Evolutionary conservation across 495 filamentous ascomycete species (phyloP).

Genomic region (Trypethelium eluteriae): DNA sequence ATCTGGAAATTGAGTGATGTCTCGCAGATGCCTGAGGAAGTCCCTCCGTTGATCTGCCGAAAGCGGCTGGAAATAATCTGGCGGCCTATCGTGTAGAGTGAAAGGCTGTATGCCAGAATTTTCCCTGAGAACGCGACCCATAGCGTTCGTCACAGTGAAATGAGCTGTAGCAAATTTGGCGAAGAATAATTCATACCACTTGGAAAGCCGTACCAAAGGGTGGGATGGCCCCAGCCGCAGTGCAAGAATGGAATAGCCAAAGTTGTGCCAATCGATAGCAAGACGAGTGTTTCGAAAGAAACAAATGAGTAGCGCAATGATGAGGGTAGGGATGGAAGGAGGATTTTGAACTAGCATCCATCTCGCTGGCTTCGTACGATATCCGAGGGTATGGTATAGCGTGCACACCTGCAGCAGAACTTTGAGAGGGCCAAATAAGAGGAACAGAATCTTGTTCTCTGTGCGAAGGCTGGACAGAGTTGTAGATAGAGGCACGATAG

Average conservation of each 20-base stretch:
- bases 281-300: constrained; percentile 71
- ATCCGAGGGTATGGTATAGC: constrained; percentile 63
- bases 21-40: constrained; percentile 55
- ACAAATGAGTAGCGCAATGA: constrained; percentile 63
- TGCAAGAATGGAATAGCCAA: constrained; percentile 90
- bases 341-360: constrained; percentile 92
- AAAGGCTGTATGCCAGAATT: constrained; percentile 54
- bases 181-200: constrained; percentile 66
- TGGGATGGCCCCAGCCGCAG: constrained; percentile 55
- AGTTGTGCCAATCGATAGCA: constrained; percentile 98
- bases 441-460: constrained; percentile 65
- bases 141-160: constrained; percentile 81
- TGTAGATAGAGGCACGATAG: constrained; percentile 55
- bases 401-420: constrained; percentile 70
- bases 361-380: constrained; percentile 59
- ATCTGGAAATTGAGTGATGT: constrained; percentile 44
- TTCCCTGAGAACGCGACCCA: constrained; percentile 62
- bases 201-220: constrained; percentile 67
- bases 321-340: constrained; percentile 84
- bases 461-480: constrained; percentile 58
- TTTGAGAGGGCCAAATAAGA: constrained; percentile 75
- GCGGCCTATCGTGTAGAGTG: constrained; percentile 79
- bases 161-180: constrained; percentile 62
- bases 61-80: constrained; percentile 71
- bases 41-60: constrained; percentile 40